Evolutionary conservation across 805 yeast species (phyloP), one percentile per base, ranked within the genome.

Genomic region (Blastobotrys peoriensis): DNA sequence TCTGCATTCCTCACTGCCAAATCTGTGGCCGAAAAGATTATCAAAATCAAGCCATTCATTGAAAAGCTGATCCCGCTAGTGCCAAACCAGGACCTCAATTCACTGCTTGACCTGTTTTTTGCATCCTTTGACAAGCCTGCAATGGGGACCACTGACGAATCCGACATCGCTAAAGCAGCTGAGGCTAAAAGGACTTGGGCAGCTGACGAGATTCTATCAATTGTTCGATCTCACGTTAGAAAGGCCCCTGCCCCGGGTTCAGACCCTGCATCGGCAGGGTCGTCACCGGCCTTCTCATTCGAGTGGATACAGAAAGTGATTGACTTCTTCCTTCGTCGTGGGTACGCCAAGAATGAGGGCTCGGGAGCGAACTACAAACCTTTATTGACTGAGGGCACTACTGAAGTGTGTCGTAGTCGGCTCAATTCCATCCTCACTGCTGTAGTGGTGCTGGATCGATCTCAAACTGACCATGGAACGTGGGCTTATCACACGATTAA

Each of bases 381-480:
- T 15, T 45, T 48, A 5, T 36, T 58, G 10, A 39, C 57, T n/a
- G 54, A 50, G 3, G 35, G 45, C 19, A 46, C 58, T 4, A 52
- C 56, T 5, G 53, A 47, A 15, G 47, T 56, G 16, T 60, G 66
- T 22, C 64, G 57, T 33, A 46, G 54, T 36, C 75, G 88, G 50
- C 64, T 89, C 40, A 78, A 74, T 54, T 81, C 95, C 0, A 69
- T 86, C 13, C 65, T 89, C 28, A 69, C 86, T 0, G 81, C 79
- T 38, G 65, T 79, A 3, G 66, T 82, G 34, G 61, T 70, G 22
- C 54, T 64, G 20, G 65, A 68, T 41, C 67, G 78, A 50, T 57
- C 69, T 9, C 30, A 25, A 25, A 20, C n/a, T 4, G 75, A 72
- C 46, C 59, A 63, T 18, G 59, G 59, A 39, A 70, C 83, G 1